Conservation (phyloP, 2,329 filamentous ascomycete species). For the Aspergillus felis region DNA sequence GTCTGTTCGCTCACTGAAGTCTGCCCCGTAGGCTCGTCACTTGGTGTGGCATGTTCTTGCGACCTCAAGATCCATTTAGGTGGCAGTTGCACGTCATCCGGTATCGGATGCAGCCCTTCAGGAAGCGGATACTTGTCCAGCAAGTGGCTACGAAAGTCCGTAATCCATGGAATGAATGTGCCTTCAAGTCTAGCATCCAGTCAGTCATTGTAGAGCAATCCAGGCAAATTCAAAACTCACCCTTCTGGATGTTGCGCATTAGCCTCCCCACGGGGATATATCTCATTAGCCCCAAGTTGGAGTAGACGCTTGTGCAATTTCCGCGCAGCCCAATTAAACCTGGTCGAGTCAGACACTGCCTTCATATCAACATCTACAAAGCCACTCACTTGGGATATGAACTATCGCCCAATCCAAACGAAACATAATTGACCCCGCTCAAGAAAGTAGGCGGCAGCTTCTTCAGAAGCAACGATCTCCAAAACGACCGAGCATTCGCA, state of each 20-base stretch:
- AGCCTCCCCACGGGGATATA: constrained; percentile 76
- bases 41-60: constrained; percentile 1
- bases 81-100: constrained; percentile 68
- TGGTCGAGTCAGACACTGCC: constrained; percentile 32
- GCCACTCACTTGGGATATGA: constrained; percentile 77
- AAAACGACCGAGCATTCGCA: constrained; percentile 74
- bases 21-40: not conserved
- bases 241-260: constrained; percentile 94
- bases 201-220: not conserved
- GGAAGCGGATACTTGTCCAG: constrained; percentile 67
- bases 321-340: constrained; percentile 88
- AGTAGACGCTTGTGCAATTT: constrained; percentile 80
- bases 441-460: constrained; percentile 70
- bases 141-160: constrained; percentile 63
- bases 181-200: constrained; percentile 64
- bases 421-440: constrained; percentile 66
- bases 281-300: constrained; percentile 75
- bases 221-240: constrained; percentile 46
- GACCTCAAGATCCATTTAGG: constrained; percentile 63
- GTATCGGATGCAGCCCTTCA: constrained; percentile 63
- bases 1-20: not conserved
- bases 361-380: not conserved
- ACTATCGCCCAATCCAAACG: constrained; percentile 89
- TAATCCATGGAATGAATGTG: constrained; percentile 73
- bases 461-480: constrained; percentile 78